Evolutionary conservation across 371 early-diverging fungal species (phyloP).

Genomic region (Choanephora cucurbitarum): DNA sequence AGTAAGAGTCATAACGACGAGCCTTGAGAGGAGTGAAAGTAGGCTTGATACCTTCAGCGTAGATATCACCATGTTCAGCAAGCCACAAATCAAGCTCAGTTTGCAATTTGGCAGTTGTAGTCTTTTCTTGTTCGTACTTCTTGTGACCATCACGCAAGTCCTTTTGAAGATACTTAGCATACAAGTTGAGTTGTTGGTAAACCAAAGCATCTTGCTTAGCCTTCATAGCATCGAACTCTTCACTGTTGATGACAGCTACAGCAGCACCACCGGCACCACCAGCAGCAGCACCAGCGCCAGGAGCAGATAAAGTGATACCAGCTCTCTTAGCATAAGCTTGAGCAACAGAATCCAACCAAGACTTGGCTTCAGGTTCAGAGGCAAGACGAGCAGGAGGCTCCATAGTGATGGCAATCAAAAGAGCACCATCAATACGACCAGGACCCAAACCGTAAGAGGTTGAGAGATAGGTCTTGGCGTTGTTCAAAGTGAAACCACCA

Average conservation of each 20-base stretch:
- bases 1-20: constrained; percentile 90
- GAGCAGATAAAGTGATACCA: constrained; percentile 73
- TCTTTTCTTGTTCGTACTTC: constrained; percentile 70
- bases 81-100: constrained; percentile 86
- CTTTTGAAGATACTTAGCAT: constrained; percentile 85
- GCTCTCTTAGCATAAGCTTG: constrained; percentile 80
- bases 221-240: constrained; percentile 83
- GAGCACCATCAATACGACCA: constrained; percentile 80
- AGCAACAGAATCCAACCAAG: constrained; percentile 83
- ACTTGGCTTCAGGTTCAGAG: constrained; percentile 84
- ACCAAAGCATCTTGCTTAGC: constrained; percentile 81
- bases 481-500: constrained; percentile 85
- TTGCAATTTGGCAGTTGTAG: constrained; percentile 71
- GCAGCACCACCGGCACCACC: constrained; percentile 67
- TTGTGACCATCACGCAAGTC: constrained; percentile 84
- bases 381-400: constrained; percentile 86
- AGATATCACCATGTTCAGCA: constrained; percentile 88
- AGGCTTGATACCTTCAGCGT: constrained; percentile 87
- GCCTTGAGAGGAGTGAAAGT: constrained; percentile 84
- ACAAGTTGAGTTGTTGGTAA: constrained; percentile 85
- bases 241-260: constrained; percentile 82
- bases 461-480: constrained; percentile 74
- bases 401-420: constrained; percentile 82
- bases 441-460: constrained; percentile 84
- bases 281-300: constrained; percentile 57